Conservation (phyloP, 2,329 filamentous ascomycete species). For the Xylaria sp. region DNA sequence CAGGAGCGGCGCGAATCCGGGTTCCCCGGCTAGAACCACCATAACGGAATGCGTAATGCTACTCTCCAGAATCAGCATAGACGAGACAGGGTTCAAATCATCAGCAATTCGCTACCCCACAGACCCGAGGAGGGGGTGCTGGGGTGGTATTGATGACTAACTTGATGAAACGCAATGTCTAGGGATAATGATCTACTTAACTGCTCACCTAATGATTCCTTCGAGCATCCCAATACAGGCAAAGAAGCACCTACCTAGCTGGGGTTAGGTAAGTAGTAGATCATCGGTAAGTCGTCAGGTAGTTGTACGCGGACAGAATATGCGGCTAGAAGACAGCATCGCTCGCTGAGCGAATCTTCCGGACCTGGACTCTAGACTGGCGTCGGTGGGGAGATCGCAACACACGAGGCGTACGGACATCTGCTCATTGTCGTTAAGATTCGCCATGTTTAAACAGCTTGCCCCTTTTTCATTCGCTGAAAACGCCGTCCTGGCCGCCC, state of each 20-base stretch:
- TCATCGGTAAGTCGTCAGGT: not conserved
- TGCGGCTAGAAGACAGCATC: not conserved
- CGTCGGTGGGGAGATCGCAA: constrained; percentile 4
- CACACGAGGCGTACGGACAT: constrained; percentile 8
- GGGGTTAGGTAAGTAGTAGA: constrained; percentile 16
- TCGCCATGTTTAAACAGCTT: constrained; percentile 16
- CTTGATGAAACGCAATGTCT: constrained; percentile 20
- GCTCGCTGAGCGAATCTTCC: constrained; percentile 31
- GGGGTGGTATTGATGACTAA: not conserved
- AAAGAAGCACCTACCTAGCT: constrained; percentile 3
- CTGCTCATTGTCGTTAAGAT: constrained; percentile 20
- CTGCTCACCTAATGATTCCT: not conserved
- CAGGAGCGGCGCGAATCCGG: constrained; percentile 14
- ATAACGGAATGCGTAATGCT: constrained; percentile 17
- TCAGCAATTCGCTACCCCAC: constrained; percentile 16
- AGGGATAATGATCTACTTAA: not conserved
- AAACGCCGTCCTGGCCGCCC: constrained; percentile 3
- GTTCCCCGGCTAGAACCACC: not conserved
- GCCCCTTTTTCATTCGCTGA: constrained; percentile 10
- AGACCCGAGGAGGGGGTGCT: not conserved
- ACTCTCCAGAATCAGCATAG: not conserved
- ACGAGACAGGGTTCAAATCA: constrained; percentile 10
- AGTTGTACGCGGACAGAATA: not conserved
- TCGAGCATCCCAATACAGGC: not conserved
- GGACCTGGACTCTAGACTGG: not conserved